phyloP scores from a whole-genome alignment of 768 basidiomycete species.

The Kwoniella sp. region DNA sequence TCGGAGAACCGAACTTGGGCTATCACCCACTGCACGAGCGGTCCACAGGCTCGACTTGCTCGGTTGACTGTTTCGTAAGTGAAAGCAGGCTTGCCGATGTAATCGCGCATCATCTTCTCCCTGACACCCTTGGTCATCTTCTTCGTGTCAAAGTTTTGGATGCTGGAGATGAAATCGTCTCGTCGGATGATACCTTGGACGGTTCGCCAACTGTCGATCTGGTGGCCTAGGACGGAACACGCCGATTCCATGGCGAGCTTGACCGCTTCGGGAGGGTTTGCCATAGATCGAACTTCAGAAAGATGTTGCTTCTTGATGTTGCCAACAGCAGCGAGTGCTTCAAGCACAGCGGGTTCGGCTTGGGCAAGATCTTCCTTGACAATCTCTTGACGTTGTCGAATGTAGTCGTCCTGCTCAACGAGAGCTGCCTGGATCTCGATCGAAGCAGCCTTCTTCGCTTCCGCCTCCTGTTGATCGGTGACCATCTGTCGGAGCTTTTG shows the following conservation, averaged over 20 bases:
- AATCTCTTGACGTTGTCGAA: slow-evolving; percentile 80
- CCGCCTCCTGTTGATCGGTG: slow-evolving; percentile 95
- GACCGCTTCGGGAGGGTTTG: slow-evolving; percentile 95
- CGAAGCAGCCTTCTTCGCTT: slow-evolving; percentile 95
- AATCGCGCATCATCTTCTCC: slow-evolving; percentile 89
- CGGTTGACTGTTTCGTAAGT: slow-evolving; percentile 94
- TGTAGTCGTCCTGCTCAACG: slow-evolving; percentile 84
- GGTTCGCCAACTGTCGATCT: slow-evolving; percentile 94
- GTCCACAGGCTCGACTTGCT: slow-evolving; percentile 95
- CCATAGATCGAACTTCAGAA: slow-evolving; percentile 96
- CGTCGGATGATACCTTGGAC: slow-evolving; percentile 94
- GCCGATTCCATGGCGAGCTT: slow-evolving; percentile 99
- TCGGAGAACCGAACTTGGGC: slow-evolving; percentile 97
- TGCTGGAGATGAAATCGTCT: slow-evolving; percentile 93
- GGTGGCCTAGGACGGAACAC: slow-evolving; percentile 92
- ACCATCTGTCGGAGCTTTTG: slow-evolving; percentile 98
- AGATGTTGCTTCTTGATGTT: slow-evolving; percentile 94
- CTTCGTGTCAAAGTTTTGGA: slow-evolving; percentile 92
- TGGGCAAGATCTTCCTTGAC: slow-evolving; percentile 96
- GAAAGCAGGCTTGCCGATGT: slow-evolving; percentile 83
- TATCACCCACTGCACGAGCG: slow-evolving; percentile 96
- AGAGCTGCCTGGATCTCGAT: slow-evolving; percentile 93
- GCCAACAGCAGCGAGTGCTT: slow-evolving; percentile 93
- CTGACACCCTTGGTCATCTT: slow-evolving; percentile 89
- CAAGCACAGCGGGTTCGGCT: slow-evolving; percentile 93